Conservation (phyloP, 108 stramenopile genomes). For the Parietichytrium sp. region DNA sequence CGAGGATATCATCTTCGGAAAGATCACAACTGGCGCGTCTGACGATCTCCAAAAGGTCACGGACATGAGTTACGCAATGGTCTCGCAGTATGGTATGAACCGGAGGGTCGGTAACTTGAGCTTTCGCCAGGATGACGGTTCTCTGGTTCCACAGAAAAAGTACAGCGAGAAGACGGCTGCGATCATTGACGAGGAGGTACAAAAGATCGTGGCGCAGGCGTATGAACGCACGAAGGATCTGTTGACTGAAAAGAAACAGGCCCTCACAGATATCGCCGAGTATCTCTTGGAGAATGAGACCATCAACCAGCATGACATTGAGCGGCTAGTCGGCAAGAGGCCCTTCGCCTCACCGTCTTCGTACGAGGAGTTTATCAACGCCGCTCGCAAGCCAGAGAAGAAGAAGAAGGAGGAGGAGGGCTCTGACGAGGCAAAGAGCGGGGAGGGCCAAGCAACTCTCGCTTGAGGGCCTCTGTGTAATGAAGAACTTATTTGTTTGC, state of each 20-base stretch:
- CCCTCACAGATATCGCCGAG: slow-evolving; percentile 77
- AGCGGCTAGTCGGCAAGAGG: slow-evolving; percentile 80
- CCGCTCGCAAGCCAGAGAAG: slow-evolving; percentile 37
- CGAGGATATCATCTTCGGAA: slow-evolving; percentile 87
- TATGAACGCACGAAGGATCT: slow-evolving; percentile 77
- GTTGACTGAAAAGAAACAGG: slow-evolving; percentile 71
- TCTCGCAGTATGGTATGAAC: slow-evolving; percentile 91
- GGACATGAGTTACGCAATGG: slow-evolving; percentile 86
- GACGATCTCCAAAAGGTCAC: slow-evolving; percentile 91
- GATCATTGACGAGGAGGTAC: slow-evolving; percentile 92
- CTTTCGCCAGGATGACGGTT: slow-evolving; percentile 75
- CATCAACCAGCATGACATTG: slow-evolving; percentile 89
- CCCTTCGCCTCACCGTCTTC: slow-evolving; percentile 74
- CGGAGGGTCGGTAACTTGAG: slow-evolving; percentile 84
- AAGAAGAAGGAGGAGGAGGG: slow-evolving; percentile 38
- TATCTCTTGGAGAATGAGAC: slow-evolving; percentile 90
- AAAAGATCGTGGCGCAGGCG: slow-evolving; percentile 80
- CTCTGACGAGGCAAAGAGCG: slow-evolving; percentile 51
- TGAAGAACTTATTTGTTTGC: no score
- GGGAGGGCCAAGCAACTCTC: no score
- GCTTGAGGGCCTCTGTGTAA: no score
- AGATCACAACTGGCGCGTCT: slow-evolving; percentile 88
- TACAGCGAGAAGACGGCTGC: slow-evolving; percentile 90
- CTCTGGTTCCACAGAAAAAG: slow-evolving; percentile 74
- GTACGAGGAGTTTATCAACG: slow-evolving; percentile 77